Conservation (phyloP, 2,329 filamentous ascomycete genomes). For the Colletotrichum sp. region DNA sequence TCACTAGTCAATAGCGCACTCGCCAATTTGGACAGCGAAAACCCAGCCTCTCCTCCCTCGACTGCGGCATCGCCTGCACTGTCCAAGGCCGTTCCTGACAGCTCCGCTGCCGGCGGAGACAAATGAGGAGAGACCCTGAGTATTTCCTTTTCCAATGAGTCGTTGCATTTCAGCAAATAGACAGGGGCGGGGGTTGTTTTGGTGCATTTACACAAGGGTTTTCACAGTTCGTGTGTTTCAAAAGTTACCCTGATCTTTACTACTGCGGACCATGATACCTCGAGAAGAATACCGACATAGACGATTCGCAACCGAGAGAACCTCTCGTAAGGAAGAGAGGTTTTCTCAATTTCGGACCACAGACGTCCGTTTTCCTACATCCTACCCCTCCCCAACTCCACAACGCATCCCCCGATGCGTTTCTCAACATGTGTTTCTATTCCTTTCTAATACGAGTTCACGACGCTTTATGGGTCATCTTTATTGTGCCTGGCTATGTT, state of each 20-base stretch:
- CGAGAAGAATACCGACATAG: conserved; percentile 43
- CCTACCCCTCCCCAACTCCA: conserved; percentile 24
- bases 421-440: conserved; percentile 14
- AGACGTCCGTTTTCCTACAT: conserved; percentile 35
- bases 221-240: conserved; percentile 50
- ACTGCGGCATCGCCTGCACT: conserved; percentile 69
- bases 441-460: conserved; percentile 22
- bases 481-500: conserved; percentile 11
- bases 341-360: conserved; percentile 26
- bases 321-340: conserved; percentile 34
- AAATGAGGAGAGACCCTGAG: conserved; percentile 38
- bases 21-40: conserved; percentile 66
- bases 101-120: conserved; percentile 41
- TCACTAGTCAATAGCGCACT: conserved; percentile 52
- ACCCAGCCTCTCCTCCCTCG: conserved; percentile 73
- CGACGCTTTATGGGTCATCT: conserved; percentile 18
- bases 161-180: conserved; percentile 57
- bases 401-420: conserved; percentile 3
- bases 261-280: conserved; percentile 53
- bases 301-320: conserved; percentile 40
- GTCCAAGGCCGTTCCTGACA: conserved; percentile 65
- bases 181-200: conserved; percentile 49
- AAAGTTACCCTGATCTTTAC: conserved; percentile 51
- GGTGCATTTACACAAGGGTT: conserved; percentile 53
- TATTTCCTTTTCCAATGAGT: conserved; percentile 31